These are phyloP conservation scores for Eimeria necatrix DNA, from an alignment of 169 alveolate genomes.

Conservation along the genomic window DNA sequence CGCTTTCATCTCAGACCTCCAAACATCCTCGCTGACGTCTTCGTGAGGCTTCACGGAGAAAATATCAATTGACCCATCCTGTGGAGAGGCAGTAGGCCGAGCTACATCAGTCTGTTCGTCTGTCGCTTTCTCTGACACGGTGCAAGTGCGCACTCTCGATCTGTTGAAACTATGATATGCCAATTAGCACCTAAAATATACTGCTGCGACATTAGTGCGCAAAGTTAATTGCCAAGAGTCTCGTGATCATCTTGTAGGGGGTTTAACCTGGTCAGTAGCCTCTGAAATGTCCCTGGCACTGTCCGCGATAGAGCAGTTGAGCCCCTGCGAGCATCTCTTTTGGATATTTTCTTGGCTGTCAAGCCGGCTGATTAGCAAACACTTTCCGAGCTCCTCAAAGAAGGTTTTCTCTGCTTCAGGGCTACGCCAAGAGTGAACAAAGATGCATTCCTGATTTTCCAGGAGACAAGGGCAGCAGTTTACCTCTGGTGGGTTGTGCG, in stretches of 20 bases:
- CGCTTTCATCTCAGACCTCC: constrained; percentile 10
- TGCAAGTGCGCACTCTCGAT: too few relatives aligned
- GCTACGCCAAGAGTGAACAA: constrained; percentile 55
- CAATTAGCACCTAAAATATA: too few relatives aligned
- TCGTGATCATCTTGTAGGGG: not conserved
- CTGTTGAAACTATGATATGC: too few relatives aligned
- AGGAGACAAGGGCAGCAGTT: not conserved
- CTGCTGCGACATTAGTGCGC: too few relatives aligned
- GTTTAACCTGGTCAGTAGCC: constrained; percentile 57
- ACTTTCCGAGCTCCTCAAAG: constrained; percentile 49
- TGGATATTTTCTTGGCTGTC: constrained; percentile 63
- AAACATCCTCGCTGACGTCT: constrained; percentile 8
- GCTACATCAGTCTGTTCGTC: too few relatives aligned
- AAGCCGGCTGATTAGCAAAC: constrained; percentile 39
- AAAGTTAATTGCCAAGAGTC: not conserved
- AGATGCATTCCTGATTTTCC: constrained; percentile 24
- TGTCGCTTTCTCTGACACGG: too few relatives aligned
- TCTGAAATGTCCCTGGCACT: constrained; percentile 68
- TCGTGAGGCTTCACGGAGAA: constrained; percentile 47
- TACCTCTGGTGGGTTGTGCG: not conserved
- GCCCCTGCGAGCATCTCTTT: constrained; percentile 40
- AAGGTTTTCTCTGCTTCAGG: constrained; percentile 41
- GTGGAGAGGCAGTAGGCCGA: not conserved
- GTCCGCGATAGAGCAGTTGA: constrained; percentile 59
- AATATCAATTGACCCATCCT: constrained; percentile 70